Evolutionary conservation across 2,329 filamentous ascomycete species (phyloP).

Genomic region (Penicillium thymicola): DNA sequence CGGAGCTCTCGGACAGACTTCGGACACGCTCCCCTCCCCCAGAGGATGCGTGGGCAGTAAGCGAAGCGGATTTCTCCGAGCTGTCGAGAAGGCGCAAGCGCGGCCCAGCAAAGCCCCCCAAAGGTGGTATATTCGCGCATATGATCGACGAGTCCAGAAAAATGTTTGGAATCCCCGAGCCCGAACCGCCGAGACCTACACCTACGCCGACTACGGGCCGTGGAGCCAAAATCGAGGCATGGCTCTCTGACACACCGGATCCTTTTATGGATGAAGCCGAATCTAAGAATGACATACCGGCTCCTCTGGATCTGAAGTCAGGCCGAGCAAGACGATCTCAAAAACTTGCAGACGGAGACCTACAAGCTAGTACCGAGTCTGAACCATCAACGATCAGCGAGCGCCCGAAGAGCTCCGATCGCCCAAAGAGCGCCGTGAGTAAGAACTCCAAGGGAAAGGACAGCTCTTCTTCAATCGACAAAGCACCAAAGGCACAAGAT

Average conservation of each 20-base stretch:
- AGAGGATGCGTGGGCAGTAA: slow-evolving; percentile 36
- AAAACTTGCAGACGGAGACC: slow-evolving; percentile 24
- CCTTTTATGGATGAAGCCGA: slow-evolving; percentile 49
- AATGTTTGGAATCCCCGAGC: slow-evolving; percentile 43
- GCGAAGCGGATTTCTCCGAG: slow-evolving; percentile 41
- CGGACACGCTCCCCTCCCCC: slow-evolving; percentile 26
- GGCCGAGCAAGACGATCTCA: slow-evolving; percentile 32
- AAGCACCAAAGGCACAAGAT: slow-evolving; percentile 9
- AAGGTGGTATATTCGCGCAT: slow-evolving; percentile 44
- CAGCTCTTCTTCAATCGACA: slow-evolving; percentile 13
- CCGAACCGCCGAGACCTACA: slow-evolving; percentile 37
- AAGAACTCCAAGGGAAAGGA: slow-evolving; percentile 22
- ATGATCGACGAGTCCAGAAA: slow-evolving; percentile 46
- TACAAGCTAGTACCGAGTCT: slow-evolving; percentile 14
- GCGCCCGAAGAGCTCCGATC: slow-evolving; percentile 13
- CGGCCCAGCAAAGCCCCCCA: slow-evolving; percentile 35
- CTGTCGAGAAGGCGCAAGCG: slow-evolving; percentile 36
- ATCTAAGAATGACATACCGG: slow-evolving; percentile 38
- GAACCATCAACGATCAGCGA: slow-evolving; percentile 27
- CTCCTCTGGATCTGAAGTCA: slow-evolving; percentile 42
- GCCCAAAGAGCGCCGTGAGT: slow-evolving; percentile 24
- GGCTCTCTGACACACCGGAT: slow-evolving; percentile 57
- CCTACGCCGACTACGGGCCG: slow-evolving; percentile 40
- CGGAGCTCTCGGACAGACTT: slow-evolving; percentile 23
- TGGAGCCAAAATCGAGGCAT: slow-evolving; percentile 58